Percentiles rank a stretch among this genome's conserved stretches.
phyloP scores from a whole-genome alignment of 352 stramenopile genomes.

The Globisporangium cylindrosporum region DNA sequence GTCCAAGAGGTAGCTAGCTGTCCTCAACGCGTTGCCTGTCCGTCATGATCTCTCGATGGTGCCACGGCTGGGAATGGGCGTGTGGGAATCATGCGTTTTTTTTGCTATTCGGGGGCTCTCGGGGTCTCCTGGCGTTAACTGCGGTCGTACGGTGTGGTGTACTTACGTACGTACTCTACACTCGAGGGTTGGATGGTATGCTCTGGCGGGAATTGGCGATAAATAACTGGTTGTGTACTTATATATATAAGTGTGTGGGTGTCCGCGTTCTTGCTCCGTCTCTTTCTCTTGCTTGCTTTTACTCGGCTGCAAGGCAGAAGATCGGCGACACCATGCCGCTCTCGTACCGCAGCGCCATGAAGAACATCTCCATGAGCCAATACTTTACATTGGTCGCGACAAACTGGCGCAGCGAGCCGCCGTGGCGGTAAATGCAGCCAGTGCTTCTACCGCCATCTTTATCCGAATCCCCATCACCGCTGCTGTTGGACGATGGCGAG shows the following conservation, averaged over 20 bases:
- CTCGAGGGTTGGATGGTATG: neutral
- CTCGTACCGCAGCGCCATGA: constrained; percentile 59
- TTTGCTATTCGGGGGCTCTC: no score
- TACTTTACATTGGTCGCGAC: constrained; percentile 38
- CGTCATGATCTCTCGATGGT: no score
- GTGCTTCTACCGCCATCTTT: constrained; percentile 7
- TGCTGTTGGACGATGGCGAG: constrained; percentile 14
- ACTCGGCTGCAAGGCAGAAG: constrained; percentile 28
- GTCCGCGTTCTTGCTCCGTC: no score
- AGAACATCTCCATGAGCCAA: constrained; percentile 63
- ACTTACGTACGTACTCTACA: no score
- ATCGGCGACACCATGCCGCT: constrained; percentile 51
- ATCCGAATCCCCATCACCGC: neutral
- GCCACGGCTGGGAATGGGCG: no score
- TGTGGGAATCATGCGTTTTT: no score
- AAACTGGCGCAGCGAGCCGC: constrained; percentile 44
- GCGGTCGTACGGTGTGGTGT: no score
- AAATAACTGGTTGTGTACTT: neutral
- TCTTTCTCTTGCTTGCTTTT: neutral
- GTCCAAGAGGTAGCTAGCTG: no score
- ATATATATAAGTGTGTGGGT: no score
- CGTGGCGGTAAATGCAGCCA: constrained; percentile 48
- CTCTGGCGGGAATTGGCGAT: neutral
- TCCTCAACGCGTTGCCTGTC: no score
- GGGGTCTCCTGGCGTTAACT: no score